Base-by-base conservation (phyloP, 192 early-diverging fungal genomes). In the Entomortierella chlamydospora region DNA sequence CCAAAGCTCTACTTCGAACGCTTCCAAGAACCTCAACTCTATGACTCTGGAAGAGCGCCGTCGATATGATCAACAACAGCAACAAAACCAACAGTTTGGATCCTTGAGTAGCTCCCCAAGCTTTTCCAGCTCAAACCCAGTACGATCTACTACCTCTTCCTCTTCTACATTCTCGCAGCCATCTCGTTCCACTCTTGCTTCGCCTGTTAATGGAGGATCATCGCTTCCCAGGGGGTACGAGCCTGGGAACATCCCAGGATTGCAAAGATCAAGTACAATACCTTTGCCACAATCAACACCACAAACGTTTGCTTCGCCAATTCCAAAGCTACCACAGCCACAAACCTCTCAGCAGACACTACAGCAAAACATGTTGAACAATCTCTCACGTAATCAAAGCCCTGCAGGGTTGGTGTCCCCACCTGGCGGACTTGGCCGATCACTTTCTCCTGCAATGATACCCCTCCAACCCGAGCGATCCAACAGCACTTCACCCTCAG, bases 21-120 rank as follows among this genome's bases (percentile, higher is more conserved):
- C 50, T 30, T 15, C 76, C 39, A 79, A 79, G 52, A 61, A n/a
- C 45, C 63, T 70, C 0, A 70, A 57, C 30, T 28, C 68, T 8
- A 79, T 79, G 76, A 61, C 68, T 4, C 17, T 79, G 20, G 76
- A 79, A 28, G 76, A 70, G 25, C 68, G 76, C 4, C 68, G 62
- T 49, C 68, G 62, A 26, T 47, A 79, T 22, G 76, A 79, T 39
- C 76, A 70, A 25, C 76, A 70, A 34, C 72, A 74, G 37, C 73
- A 65, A n/a, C 61, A 57, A 1, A 25, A 59, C 10, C 42, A 66
- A 17, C 52, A 45, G 7, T 25, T 64, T 62, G 52, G 68, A 29
- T 79, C 76, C 0, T 22, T 61, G 18, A 55, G 56, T 26, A 69
- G 39, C 39, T 69, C 66, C 17, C 54, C 68, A 4, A 15, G 52